Evolutionary conservation across 164 flowering plant genomes (phyloP).

Genomic region (Malania oleifera): DNA sequence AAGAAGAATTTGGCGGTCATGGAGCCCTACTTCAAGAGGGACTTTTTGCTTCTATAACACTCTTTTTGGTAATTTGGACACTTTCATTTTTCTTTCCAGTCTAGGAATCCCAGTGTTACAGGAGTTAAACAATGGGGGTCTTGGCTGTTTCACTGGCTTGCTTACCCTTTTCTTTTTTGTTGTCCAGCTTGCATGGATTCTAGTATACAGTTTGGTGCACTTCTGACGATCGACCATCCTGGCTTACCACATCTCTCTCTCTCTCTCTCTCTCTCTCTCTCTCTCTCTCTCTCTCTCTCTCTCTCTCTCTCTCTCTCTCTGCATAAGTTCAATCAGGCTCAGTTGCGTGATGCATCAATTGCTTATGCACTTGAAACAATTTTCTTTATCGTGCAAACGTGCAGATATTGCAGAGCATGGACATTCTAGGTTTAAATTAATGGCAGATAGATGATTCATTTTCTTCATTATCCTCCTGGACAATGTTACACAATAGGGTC

Average conservation of each 20-base stretch:
- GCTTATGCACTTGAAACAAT: constrained; percentile 1
- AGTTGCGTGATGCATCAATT: constrained; percentile 5
- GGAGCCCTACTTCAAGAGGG: constrained; percentile 95
- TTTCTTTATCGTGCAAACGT: constrained; percentile 4
- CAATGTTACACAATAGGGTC: neutral
- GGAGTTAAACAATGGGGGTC: neutral
- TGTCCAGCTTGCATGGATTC: constrained; percentile 70
- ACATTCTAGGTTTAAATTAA: constrained; percentile 3
- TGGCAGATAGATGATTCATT: constrained; percentile 8
- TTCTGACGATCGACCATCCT: constrained; percentile 35
- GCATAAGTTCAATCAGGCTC: constrained; percentile 1
- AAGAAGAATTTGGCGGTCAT: constrained; percentile 98
- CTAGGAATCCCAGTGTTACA: neutral
- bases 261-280: neutral
- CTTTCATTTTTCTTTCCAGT: neutral
- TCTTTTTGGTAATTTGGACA: constrained; percentile 63
- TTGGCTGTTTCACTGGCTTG: neutral
- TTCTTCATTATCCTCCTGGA: neutral
- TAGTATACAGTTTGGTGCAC: constrained; percentile 88
- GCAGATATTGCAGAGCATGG: constrained; percentile 8
- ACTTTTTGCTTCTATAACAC: constrained; percentile 80
- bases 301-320: neutral
- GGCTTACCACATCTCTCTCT: neutral
- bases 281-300: neutral
- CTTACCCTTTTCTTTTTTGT: neutral